Base-by-base conservation (phyloP, 176 grass and related monocot genomes). In the Triticum turgidum region DNA sequence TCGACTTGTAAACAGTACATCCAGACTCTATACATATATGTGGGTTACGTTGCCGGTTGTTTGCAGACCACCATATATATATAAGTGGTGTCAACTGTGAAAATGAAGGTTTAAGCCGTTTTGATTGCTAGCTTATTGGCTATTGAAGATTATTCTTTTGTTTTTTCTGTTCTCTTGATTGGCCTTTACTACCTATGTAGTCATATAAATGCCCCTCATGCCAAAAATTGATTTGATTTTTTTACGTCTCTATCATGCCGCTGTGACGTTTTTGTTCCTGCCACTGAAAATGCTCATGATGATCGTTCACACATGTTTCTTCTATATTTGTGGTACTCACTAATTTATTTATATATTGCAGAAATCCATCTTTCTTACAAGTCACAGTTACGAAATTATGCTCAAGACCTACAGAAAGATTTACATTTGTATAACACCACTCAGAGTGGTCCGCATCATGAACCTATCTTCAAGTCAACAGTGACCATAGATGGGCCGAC, bases 301-400 rank as follows among this genome's bases (percentile, higher is more conserved):
- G 7, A 25, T 58, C 1, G 65, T 35, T 58, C 5, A 3, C 47
- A 78, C 59, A 0, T 49, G 14, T 42, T 65, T 32, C 65, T 73
- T 18, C 29, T 84, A n/a, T 79, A 87, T 45, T 18, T 27, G 13
- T 37, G 3, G 3, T 56, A 59, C 39, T 73, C 32, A 73, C 3
- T 82, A 20, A 6, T 35, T 83, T 79, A 32, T 77, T 42, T 79
- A 13, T 58, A 37, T 37, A 37, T 37, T 82, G 80, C 70, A 87
- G 89, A 58, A 49, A 67, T 39, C 37, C 88, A 89, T 77, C 35
- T 61, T 79, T 6, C 80, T 62, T 87, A 35, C 63, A 98, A 98
- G 91, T 88, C 2, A 37, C 93, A 88, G 76, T 80, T 98, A 81
- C 91, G 89, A 80, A 87, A 61, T 33, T 91, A 93, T 92, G 69